Evolutionary conservation across 495 filamentous ascomycete genomes (phyloP), one percentile per base, ranked within the genome.

Genomic region (Achaetomiella virescens): DNA sequence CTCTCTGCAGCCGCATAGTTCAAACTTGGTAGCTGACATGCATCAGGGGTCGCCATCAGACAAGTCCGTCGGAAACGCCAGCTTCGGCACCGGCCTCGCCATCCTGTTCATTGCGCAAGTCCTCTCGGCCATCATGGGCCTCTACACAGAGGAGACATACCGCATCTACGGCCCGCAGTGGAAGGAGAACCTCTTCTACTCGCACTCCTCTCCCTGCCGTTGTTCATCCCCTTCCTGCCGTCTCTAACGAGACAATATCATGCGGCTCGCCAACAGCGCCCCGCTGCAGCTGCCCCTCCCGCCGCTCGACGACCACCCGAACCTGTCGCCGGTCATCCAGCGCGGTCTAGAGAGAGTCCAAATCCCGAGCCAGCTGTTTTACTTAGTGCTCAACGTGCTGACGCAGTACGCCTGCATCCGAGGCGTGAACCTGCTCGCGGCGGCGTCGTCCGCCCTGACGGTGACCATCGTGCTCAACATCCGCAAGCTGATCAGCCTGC

Each of bases 161-260:
- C 80, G 81, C 55, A 79, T 73, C 20, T 88, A 96, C 72, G 90
- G 91, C 21, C 84, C 85, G 35, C 87, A 95, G 72, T 97, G 93
- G 90, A 88, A 87, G 60, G 93, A 97, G 68, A 95, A 95, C 62
- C 79, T 99, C 15, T 97, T 99, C 70, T 99, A 97, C 70, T 88
- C 84, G 18, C 90, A 96, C 68, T 87, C 18, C 80, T 95, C 17
- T 89, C 87, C 5, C 66, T 96, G 35, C 89, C 89, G 0, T 74
- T 85, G 20, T 81, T 84, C 58, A 50, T 81, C 10, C 80, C 81
- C 3, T 82, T 85, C 55, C 59, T 78, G 29, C 75, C 71, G 17
- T 76, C 77, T 6, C 70, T 84, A 59, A 54, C 59, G 42, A 65
- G 66, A 42, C 79, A 84, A 59, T 79, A n/a, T 82, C 48, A 59